Evolutionary conservation across 371 early-diverging fungal genomes (phyloP).

Genomic region (Chytridiales sp.): DNA sequence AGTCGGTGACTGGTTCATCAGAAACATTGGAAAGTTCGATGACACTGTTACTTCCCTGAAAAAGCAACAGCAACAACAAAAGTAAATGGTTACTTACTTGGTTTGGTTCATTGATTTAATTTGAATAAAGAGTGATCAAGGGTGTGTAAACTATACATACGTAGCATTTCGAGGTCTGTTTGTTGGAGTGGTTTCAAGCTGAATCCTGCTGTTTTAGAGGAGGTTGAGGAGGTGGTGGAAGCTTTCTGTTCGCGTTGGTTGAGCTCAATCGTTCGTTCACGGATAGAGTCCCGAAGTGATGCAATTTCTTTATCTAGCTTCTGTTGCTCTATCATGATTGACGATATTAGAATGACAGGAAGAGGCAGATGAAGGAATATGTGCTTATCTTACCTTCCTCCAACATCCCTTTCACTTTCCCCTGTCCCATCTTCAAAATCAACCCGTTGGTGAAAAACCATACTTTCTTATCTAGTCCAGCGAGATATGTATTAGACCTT

Average conservation of each 20-base stretch:
- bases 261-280: constrained; percentile 18
- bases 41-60: constrained; percentile 20
- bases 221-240: too few species aligned
- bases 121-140: too few species aligned
- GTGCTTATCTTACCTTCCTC: constrained; percentile 9
- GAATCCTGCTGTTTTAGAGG: too few species aligned
- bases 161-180: too few species aligned
- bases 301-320: constrained; percentile 33
- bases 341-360: neutral
- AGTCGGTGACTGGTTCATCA: constrained; percentile 93
- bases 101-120: too few species aligned
- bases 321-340: constrained; percentile 18
- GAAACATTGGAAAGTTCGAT: constrained; percentile 78
- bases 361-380: neutral
- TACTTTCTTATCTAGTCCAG: constrained; percentile 16
- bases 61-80: too few species aligned
- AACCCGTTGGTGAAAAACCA: constrained; percentile 37
- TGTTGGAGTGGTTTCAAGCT: too few species aligned
- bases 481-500: constrained; percentile 1
- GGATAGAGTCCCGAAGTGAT: constrained; percentile 19
- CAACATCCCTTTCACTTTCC: constrained; percentile 21
- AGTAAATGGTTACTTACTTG: too few species aligned
- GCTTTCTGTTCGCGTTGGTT: constrained; percentile 24
- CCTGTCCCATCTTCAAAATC: constrained; percentile 26
- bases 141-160: too few species aligned